Evolutionary conservation across 2,329 filamentous ascomycete genomes (phyloP).

Genomic region (Xylariaceae sp.): DNA sequence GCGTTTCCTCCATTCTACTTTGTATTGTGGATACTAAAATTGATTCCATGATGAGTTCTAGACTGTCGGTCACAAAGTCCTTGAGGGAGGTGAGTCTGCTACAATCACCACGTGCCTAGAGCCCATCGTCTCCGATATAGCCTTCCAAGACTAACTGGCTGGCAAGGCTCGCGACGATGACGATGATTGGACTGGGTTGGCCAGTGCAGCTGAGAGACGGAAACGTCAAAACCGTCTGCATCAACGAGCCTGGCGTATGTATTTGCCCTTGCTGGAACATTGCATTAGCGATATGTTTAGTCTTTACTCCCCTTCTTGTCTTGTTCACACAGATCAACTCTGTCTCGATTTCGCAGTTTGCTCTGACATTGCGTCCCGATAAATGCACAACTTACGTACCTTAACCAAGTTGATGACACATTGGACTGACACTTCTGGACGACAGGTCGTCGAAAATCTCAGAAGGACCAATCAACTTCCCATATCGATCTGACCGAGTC

Average conservation of each 20-base stretch:
- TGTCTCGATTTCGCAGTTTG: too few relatives aligned
- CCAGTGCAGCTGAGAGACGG: constrained; percentile 30
- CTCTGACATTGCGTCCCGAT: too few relatives aligned
- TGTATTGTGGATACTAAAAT: background rate
- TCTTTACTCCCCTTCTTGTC: too few relatives aligned
- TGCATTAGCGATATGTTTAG: too few relatives aligned
- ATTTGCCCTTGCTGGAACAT: background rate
- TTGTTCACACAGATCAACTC: too few relatives aligned
- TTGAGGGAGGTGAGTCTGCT: constrained; percentile 19
- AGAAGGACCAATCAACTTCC: background rate
- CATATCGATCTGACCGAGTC: background rate
- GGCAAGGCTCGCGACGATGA: constrained; percentile 23
- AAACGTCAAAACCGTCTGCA: constrained; percentile 36
- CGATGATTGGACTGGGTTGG: constrained; percentile 37
- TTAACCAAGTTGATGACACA: too few relatives aligned
- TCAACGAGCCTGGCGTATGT: constrained; percentile 35
- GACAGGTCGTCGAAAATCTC: constrained; percentile 10
- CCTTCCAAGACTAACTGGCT: background rate
- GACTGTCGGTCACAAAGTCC: constrained; percentile 16
- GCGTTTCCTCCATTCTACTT: background rate
- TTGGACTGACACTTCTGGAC: too few relatives aligned
- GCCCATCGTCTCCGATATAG: background rate
- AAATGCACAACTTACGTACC: too few relatives aligned
- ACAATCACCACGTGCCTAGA: background rate
- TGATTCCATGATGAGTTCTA: constrained; percentile 4